Evolutionary conservation across 306 rosid species (phyloP).

Genomic region (Cyclanthera cordifolia): DNA sequence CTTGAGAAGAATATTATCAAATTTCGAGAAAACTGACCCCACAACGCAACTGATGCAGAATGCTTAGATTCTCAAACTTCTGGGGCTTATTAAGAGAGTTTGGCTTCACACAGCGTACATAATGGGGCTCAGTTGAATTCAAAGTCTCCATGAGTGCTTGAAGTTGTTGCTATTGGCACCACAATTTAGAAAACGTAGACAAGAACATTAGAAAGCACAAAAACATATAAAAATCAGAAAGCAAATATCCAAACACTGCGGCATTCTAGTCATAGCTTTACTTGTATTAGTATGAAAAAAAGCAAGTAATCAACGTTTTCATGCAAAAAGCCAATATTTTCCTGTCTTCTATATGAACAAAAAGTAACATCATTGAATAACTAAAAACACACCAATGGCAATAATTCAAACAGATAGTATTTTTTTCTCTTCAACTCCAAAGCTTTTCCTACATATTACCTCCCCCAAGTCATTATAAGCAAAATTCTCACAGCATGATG

Average conservation of each 20-base stretch:
- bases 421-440: neutral
- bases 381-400: neutral
- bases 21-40: slow-evolving; percentile 59
- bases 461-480: neutral
- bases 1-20: slow-evolving; percentile 13
- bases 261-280: neutral
- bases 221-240: neutral
- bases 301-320: neutral
- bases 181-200: slow-evolving; percentile 1
- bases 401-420: neutral
- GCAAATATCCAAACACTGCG: neutral
- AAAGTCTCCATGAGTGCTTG: slow-evolving; percentile 95
- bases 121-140: slow-evolving; percentile 81
- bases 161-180: slow-evolving; percentile 75
- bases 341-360: neutral
- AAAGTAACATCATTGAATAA: neutral
- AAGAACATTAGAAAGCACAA: slow-evolving; percentile 16
- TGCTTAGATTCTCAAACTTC: slow-evolving; percentile 72
- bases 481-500: neutral
- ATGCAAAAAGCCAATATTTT: neutral
- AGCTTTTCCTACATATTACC: neutral
- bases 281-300: neutral
- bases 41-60: slow-evolving; percentile 86
- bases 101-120: slow-evolving; percentile 93
- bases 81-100: slow-evolving; percentile 83